phyloP scores from a whole-genome alignment of 2,329 filamentous ascomycete species.

The Hypoxylon sp. region DNA sequence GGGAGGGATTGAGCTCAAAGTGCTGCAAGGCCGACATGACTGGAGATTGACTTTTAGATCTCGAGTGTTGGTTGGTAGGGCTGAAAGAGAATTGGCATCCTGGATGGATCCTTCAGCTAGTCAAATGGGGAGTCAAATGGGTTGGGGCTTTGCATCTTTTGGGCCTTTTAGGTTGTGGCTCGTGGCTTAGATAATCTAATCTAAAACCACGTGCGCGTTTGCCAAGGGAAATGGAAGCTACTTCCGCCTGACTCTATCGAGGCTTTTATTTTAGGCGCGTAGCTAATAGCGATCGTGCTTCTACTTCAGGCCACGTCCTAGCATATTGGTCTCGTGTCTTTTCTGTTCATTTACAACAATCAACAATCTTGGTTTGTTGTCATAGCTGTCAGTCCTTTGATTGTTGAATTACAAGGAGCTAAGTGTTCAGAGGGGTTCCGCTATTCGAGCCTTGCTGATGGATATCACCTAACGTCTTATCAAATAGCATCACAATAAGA shows the following conservation, averaged over 20 bases:
- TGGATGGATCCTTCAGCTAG: background rate
- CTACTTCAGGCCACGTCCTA: background rate
- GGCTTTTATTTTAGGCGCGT: slow-evolving; percentile 8
- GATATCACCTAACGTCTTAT: slow-evolving; percentile 1
- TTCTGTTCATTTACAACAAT: background rate
- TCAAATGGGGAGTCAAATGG: slow-evolving; percentile 2
- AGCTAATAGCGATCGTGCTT: background rate
- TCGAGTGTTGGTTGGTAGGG: slow-evolving; percentile 40
- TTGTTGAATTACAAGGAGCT: background rate
- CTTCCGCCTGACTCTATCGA: slow-evolving; percentile 1
- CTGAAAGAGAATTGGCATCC: slow-evolving; percentile 27
- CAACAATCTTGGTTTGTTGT: slow-evolving; percentile 6
- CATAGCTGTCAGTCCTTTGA: background rate
- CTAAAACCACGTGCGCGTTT: slow-evolving; percentile 20
- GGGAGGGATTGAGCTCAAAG: slow-evolving; percentile 18
- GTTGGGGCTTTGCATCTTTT: background rate
- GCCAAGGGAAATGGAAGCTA: background rate
- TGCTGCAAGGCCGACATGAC: slow-evolving; percentile 21
- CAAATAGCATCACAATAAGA: background rate
- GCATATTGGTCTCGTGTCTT: background rate
- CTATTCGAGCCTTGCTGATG: slow-evolving; percentile 7
- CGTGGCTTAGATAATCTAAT: slow-evolving; percentile 12
- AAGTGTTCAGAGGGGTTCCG: slow-evolving; percentile 1
- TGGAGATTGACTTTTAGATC: slow-evolving; percentile 38
- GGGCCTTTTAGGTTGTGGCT: slow-evolving; percentile 4